Base-by-base conservation (phyloP, 2,329 filamentous ascomycete genomes). In the Botrytis pseudocinerea region DNA sequence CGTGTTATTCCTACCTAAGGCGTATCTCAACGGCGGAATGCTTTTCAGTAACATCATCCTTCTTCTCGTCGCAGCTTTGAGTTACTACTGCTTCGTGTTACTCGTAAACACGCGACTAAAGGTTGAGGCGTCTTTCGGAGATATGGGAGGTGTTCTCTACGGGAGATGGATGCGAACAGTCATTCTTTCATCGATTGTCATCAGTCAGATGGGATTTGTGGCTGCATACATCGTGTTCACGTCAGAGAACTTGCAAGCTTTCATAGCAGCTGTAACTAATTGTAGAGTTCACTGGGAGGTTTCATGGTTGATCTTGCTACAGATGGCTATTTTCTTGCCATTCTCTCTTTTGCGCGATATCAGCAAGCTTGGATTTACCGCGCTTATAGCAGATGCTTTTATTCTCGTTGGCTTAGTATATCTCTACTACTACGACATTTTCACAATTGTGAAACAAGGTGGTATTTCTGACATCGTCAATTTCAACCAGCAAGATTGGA, bases 191-290 rank as follows among this genome's bases (percentile, higher is more conserved):
- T 98, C 96, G 8, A 97, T 99, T 76, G 95, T 99, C 72, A 88
- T 98, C 80, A 97, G 94, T 79, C 96, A 99, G 83, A 90, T 98
- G 75, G 95, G 96, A 10, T 98, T 98, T 81, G 93, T 97, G 25
- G 92, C 94, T 1, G 95, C 95, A 25, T 98, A 98, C 81, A 98
- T 95, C 78, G 95, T 99, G 73, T 99, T 99, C 81, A 97, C 96
- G 1, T 93, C 95, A 35, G 93, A 98, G 80, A 99, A 99, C 75
- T 83, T 99, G 73, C 95, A 97, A 81, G 96, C 97, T 0, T 97
- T 99, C 80, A 93, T 98, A 70, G 87, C 95, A 62, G 96, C 96
- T 0, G 95, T 99, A 63, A 92, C 93, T 69, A 87, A 97, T 77
- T 98, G 96, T 87, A 89, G 90, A 81, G 93, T 92, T 1, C 89